Percentiles rank a stretch among this genome's conserved stretches.
phyloP scores from a whole-genome alignment of 2,329 filamentous ascomycete species.

The Diplodia corticola region DNA sequence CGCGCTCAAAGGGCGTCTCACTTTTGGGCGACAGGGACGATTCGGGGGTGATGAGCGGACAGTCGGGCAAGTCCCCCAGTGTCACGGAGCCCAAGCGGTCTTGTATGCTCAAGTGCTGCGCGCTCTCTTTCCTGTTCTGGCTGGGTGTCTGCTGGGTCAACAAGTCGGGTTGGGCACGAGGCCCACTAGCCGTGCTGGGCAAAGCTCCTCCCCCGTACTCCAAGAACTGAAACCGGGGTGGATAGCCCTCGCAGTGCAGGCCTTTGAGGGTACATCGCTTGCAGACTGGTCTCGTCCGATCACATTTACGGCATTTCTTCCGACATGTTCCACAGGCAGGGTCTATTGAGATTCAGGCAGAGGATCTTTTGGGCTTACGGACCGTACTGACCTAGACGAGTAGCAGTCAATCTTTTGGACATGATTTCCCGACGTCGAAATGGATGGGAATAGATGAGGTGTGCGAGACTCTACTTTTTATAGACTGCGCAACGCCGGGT shows the following conservation, averaged over 20 bases:
- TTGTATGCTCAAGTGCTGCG: not conserved
- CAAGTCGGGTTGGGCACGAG: not conserved
- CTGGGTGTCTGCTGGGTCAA: not conserved
- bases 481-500: not conserved
- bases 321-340: constrained; percentile 27
- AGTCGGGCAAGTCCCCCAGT: not conserved
- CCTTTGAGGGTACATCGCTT: constrained; percentile 24
- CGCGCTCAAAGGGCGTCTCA: not conserved
- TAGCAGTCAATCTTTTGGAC: constrained; percentile 15
- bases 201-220: constrained; percentile 5
- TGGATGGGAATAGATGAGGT: not conserved
- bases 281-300: constrained; percentile 25
- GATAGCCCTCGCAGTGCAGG: constrained; percentile 26
- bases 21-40: not conserved
- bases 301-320: constrained; percentile 26
- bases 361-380: too few species aligned
- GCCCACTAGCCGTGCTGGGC: not conserved
- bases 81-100: not conserved
- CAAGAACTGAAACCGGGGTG: constrained; percentile 25
- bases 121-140: not conserved
- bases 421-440: not conserved
- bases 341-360: constrained; percentile 13
- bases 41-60: not conserved
- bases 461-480: not conserved
- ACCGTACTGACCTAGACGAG: constrained; percentile 3